Base-by-base conservation (phyloP, 805 yeast genomes). In the Wickerhamiella musiphila region DNA sequence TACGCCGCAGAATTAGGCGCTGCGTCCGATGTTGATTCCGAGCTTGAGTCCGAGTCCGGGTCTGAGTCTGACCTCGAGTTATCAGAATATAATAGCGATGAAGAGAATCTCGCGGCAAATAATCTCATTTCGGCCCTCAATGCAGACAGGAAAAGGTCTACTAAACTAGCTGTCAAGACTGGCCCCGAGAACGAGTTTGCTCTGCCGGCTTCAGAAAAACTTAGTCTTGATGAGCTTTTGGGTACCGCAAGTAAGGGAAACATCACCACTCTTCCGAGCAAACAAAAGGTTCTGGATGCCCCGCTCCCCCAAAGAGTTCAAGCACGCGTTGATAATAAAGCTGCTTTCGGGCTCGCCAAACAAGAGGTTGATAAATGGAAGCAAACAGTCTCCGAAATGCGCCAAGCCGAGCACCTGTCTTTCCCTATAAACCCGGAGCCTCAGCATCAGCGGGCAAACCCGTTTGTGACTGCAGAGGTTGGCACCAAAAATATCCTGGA, bases 331-430 rank as follows among this genome's bases (percentile, higher is more conserved):
- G 94, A 84, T 44, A 68, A 96, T 49, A 66, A 63, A 35, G 95
- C 86, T 2, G 96, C 98, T 0, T 84, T 78, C 51, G 92, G 79
- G 35, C 67, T 90, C 21, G 72, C 94, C 28, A 82, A 75, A 43
- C 77, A 75, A 26, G 93, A 90, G 49, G 78, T 86, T 5, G 65
- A 70, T 37, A 78, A 76, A 53, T 90, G 98, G 96, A 68, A 73
- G 34, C 94, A 83, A 31, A 68, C 75, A 1, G 81, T 90, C 16
- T 70, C 71, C 39, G 66, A 68, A 35, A 78, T 79, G 45, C 70
- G 93, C 44, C 70, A 72, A 38, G 90, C 94, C 1, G 95, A 84
- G 47, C 83, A 78, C 35, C 56, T 90, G 31, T 65, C 69, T 34
- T 86, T 86, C 52, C 90, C 94, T 12, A 49, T 76, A 46, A 65